These are phyloP conservation scores for Globisporangium parvum DNA, from an alignment of 352 stramenopile species.

Conservation along the genomic window DNA sequence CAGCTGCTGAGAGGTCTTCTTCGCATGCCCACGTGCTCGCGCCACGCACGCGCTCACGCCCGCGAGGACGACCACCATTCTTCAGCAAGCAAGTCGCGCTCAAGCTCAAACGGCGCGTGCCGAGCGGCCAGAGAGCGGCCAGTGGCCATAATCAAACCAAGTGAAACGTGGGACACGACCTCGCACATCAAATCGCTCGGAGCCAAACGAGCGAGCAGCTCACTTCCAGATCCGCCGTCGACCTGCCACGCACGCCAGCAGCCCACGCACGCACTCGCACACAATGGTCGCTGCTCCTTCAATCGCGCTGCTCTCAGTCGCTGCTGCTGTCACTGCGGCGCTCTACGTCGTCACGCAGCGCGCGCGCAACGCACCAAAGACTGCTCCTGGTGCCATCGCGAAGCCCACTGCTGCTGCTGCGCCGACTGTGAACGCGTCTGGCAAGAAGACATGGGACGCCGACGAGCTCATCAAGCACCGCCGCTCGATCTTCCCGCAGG, in stretches of 20 bases:
- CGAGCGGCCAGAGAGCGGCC: neutral
- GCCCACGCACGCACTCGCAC: neutral
- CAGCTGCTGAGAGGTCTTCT: too few species aligned
- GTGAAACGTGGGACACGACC: neutral
- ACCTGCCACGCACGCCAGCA: neutral
- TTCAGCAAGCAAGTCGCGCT: too few species aligned
- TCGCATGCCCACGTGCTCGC: too few species aligned
- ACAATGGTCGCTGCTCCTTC: constrained; percentile 19
- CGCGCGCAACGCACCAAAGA: constrained; percentile 1
- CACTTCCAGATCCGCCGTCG: constrained; percentile 2
- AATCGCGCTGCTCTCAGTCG: constrained; percentile 22
- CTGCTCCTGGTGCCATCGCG: constrained; percentile 7
- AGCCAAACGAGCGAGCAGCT: neutral
- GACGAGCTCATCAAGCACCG: constrained; percentile 76
- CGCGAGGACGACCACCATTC: too few species aligned
- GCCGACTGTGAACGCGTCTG: constrained; percentile 19
- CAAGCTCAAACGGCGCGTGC: neutral
- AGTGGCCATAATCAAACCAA: constrained; percentile 8
- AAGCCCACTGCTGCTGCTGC: neutral
- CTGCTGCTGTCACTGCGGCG: constrained; percentile 25
- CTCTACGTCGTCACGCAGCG: constrained; percentile 35
- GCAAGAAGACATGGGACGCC: constrained; percentile 44
- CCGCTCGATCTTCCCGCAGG: constrained; percentile 70
- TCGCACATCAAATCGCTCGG: neutral
- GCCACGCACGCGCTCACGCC: too few species aligned